These are phyloP conservation scores for Angomonas deanei DNA, from an alignment of 208 protist species.

Conservation along the genomic window DNA sequence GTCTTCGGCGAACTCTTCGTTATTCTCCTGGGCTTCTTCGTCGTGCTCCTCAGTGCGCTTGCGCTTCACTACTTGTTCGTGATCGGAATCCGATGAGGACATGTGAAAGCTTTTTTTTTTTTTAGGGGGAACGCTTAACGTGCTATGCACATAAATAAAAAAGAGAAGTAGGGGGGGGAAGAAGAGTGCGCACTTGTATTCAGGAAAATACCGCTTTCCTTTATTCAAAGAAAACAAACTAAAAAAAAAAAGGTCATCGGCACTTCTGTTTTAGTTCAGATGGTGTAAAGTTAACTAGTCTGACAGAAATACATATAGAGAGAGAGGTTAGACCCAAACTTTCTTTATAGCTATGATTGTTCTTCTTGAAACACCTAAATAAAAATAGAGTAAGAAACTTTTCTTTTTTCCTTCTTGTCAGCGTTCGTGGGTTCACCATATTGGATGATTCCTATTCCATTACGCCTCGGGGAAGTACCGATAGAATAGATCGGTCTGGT, in stretches of 20 bases:
- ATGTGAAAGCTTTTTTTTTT: background rate
- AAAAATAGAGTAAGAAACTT: background rate
- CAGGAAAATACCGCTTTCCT: no score
- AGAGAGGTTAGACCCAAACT: no score
- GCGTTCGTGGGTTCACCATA: no score
- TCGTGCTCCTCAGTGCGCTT: conserved; percentile 16
- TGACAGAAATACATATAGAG: background rate
- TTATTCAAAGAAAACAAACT: no score
- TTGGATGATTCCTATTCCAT: no score
- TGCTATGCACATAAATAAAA: background rate
- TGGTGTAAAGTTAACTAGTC: no score
- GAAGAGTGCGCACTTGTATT: background rate
- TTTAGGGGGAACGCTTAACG: no score
- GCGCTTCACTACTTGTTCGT: conserved; percentile 21
- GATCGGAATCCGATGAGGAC: conserved; percentile 10
- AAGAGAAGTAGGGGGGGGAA: conserved; percentile 2
- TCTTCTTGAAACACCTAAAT: background rate
- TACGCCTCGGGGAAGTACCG: conserved; percentile 47
- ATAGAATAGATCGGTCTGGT: conserved; percentile 86
- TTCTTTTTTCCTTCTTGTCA: background rate
- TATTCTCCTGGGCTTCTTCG: no score
- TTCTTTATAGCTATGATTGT: background rate
- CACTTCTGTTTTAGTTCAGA: no score
- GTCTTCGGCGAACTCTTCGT: background rate
- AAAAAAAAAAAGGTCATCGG: no score